Base-by-base conservation (phyloP, 257 asterid genomes). In the Capsicum rhomboideum region DNA sequence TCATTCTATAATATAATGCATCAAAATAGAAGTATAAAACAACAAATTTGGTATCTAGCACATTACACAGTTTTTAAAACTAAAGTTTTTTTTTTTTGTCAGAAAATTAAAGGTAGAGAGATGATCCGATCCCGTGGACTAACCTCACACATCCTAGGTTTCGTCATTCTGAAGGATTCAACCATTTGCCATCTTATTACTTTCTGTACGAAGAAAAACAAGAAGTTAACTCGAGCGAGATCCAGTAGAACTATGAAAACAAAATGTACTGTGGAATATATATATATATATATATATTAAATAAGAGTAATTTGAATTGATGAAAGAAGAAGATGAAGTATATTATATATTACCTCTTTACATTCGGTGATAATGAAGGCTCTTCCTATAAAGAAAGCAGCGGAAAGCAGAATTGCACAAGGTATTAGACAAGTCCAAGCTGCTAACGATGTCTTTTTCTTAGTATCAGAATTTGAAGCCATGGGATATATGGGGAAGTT, bases 111-210 rank as follows among this genome's bases (percentile, higher is more conserved):
- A 7, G 37, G 8, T 52, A 66, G 79, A 2, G 56, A 59, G 78
- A 59, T 54, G 40, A 84, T 66, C 82, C 63, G 37, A 75, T 31
- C 37, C 37, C 37, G 7, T 63, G 14, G 55, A 84, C 90, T 79
- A 84, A 92, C 97, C 98, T 94, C 92, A 82, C 98, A 94, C 26
- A 21, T 64, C 18, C 74, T 86, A 83, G 89, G 63, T 21, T 88
- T 87, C 61, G 59, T 78, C 23, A 86, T 86, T 79, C 34, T 83
- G 31, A 85, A 6, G 67, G 86, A 66, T 77, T 86, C 80, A 71
- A 71, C 31, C 20, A 87, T 40, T 84, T 85, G 87, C 85, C 92
- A 90, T 67, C 88, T 89, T 77, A 87, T 66, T 85, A 87, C 52
- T 75, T 82, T 90, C 97, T 92, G 91, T 87, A 85, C 2, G 9